Base-by-base conservation (phyloP, 1,284 basidiomycete genomes). In the Entoloma clypeatum region DNA sequence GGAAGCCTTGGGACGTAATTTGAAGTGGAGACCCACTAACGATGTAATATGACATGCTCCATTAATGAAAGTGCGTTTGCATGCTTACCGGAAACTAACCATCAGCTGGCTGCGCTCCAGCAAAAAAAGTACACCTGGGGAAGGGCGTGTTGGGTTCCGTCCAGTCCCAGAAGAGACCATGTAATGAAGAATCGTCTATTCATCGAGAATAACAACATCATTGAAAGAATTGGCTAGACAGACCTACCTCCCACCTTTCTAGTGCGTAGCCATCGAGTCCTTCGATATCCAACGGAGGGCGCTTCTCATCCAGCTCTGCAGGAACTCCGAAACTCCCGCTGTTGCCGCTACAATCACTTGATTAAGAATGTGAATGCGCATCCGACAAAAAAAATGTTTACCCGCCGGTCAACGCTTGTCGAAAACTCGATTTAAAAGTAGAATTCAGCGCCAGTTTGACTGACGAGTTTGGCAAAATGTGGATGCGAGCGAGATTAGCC, bases 1-100 rank as follows among this genome's bases (percentile, higher is more conserved):
- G 95, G 61, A 99, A 99, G 7, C 96, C 96, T 29, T 83, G 75
- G 8, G 93, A 96, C 8, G 94, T 98, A 62, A 99, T 99, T 50
- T 85, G 83, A 41, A 82, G 69, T 60, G 72, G 54, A 54, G 69
- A 63, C 52, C 77, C 68, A 53, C 77, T 79, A 49, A 44, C 52
- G 53, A 44, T 48, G 55, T 36, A 19, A 7, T 48, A 25, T n/a
- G 22, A 16, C 21, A 21, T 38, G 17, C 17, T n/a, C 24, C 23
- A 30, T 30, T 24, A 7, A 2, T 11, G 16, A 27, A 37, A 18
- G 52, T 46, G 31, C 29, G 44, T 33, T 35, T 46, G 34, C 36
- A 27, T 29, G 60, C 75, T 57, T 56, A 84, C 83, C 77, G 71
- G 29, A 65, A 57, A 43, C 57, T 75, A 10, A 75, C 72, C 90